These are phyloP conservation scores for Botrytis fragariae DNA, from an alignment of 2,329 filamentous ascomycete genomes.

Conservation along the genomic window DNA sequence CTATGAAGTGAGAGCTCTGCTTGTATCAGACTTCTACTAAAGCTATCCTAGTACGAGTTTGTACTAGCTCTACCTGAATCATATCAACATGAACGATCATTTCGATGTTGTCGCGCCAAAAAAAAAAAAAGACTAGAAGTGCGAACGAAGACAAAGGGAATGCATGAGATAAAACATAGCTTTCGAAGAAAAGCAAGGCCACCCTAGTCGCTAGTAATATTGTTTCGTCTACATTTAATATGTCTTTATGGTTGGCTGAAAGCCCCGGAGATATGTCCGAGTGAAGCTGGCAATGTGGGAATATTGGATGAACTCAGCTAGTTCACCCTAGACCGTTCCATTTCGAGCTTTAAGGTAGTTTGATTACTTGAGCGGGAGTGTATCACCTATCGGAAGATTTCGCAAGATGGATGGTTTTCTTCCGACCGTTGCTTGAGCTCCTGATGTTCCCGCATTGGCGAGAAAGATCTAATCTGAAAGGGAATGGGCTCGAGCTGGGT, in stretches of 20 bases:
- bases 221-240: not conserved
- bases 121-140: accelerated
- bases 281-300: not conserved
- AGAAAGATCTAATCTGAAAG: not conserved
- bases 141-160: not conserved
- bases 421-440: not conserved
- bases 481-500: not conserved
- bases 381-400: not conserved
- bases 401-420: not conserved
- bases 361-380: not conserved
- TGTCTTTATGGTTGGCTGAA: not conserved
- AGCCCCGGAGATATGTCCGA: not conserved
- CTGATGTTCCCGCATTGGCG: not conserved
- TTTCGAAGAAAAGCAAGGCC: not conserved
- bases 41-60: not conserved
- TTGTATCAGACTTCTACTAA: not conserved
- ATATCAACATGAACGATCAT: not conserved
- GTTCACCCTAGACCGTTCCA: not conserved
- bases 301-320: not conserved
- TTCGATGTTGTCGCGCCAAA: not conserved
- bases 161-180: not conserved
- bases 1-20: not conserved
- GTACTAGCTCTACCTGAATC: not conserved
- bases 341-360: not conserved
- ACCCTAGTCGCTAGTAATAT: not conserved